Percentiles rank a stretch among this genome's conserved stretches.
Conservation (phyloP, 257 asterid species). For the Ilex aquifolium region DNA sequence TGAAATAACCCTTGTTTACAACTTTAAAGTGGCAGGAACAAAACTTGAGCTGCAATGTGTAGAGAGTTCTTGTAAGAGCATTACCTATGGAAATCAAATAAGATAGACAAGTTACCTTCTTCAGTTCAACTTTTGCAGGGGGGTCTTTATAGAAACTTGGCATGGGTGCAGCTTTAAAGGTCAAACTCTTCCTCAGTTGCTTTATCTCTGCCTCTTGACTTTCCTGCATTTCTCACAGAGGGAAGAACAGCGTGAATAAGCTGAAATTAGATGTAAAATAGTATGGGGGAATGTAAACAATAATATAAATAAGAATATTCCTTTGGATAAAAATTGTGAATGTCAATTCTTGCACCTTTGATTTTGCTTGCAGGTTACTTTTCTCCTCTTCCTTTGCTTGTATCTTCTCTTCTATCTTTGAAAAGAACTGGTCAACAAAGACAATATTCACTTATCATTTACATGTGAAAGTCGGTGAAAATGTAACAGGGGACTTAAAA, state of each 20-base stretch:
- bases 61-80: neutral
- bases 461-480: neutral
- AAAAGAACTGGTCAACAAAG: slow-evolving; percentile 49
- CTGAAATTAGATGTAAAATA: neutral
- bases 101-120: slow-evolving; percentile 45
- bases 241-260: slow-evolving; percentile 7
- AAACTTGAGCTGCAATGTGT: neutral
- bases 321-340: neutral
- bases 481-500: neutral
- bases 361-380: slow-evolving; percentile 58
- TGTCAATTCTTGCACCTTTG: slow-evolving; percentile 45
- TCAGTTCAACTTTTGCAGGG: slow-evolving; percentile 66
- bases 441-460: neutral
- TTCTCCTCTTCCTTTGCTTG: slow-evolving; percentile 75
- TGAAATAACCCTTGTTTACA: too few relatives aligned
- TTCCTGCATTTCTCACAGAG: slow-evolving; percentile 40
- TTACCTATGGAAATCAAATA: neutral
- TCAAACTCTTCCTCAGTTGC: slow-evolving; percentile 68
- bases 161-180: slow-evolving; percentile 87
- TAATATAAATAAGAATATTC: neutral
- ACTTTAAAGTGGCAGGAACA: too few relatives aligned
- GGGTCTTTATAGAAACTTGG: slow-evolving; percentile 90
- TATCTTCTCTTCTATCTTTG: slow-evolving; percentile 80
- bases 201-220: slow-evolving; percentile 72
- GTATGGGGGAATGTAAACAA: neutral